These are phyloP conservation scores for Hypoxylon perforatum DNA, from an alignment of 495 filamentous ascomycete species.

Conservation along the genomic window DNA sequence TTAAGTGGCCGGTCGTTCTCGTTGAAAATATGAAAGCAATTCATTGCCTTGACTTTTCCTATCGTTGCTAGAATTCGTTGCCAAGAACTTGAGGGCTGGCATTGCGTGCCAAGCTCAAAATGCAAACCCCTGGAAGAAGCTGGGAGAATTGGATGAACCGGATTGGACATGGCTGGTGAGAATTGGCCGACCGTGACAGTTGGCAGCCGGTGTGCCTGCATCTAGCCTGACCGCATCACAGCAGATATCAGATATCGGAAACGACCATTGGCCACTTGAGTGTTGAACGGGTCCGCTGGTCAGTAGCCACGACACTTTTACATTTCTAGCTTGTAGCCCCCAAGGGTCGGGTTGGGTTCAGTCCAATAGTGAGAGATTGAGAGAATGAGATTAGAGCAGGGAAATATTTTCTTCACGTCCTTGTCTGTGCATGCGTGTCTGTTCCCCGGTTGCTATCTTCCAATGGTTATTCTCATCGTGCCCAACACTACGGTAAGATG, in stretches of 20 bases:
- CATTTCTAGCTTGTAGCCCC: slow-evolving; percentile 13
- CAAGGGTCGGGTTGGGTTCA: slow-evolving; percentile 16
- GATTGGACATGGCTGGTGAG: slow-evolving; percentile 29
- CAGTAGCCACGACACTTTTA: slow-evolving; percentile 29
- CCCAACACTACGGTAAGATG: slow-evolving; percentile 35
- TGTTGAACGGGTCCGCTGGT: slow-evolving; percentile 24
- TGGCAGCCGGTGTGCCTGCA: slow-evolving; percentile 35
- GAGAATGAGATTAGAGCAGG: neutral
- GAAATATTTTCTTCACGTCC: slow-evolving; percentile 28
- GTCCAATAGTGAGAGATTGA: slow-evolving; percentile 26
- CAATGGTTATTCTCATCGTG: slow-evolving; percentile 35
- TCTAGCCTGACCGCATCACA: slow-evolving; percentile 35
- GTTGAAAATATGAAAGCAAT: slow-evolving; percentile 2
- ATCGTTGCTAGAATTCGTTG: neutral
- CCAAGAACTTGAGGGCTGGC: slow-evolving; percentile 14
- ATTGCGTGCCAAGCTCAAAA: slow-evolving; percentile 30
- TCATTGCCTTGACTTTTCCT: neutral
- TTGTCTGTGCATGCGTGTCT: slow-evolving; percentile 27
- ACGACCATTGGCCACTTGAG: slow-evolving; percentile 26
- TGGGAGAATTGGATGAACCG: slow-evolving; percentile 23
- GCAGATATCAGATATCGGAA: slow-evolving; percentile 4
- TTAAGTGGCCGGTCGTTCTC: slow-evolving; percentile 10
- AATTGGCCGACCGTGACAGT: slow-evolving; percentile 25
- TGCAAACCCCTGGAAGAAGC: slow-evolving; percentile 10
- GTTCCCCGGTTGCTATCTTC: slow-evolving; percentile 26